A percentile compares a stretch with the other conserved stretches of the same genome.
phyloP scores from a whole-genome alignment of 805 yeast species.

The Kuraishia hungarica region DNA sequence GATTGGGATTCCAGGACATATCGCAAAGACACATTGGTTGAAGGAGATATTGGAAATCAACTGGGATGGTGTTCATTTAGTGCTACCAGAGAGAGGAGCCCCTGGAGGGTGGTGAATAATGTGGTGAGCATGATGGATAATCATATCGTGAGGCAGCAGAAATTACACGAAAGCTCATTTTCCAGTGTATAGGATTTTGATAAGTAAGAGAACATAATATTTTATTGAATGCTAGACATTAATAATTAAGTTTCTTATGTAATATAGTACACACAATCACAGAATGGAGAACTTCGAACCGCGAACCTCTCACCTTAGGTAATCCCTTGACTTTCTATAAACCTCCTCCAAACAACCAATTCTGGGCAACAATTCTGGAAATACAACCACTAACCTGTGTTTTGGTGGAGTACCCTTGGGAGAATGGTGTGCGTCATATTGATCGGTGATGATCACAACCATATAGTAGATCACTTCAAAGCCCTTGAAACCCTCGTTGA shows the following conservation, averaged over 20 bases:
- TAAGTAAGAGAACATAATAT: too few relatives aligned
- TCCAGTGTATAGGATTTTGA: too few relatives aligned
- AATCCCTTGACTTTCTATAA: constrained; percentile 15
- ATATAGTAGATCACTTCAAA: constrained; percentile 60
- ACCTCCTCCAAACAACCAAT: constrained; percentile 19
- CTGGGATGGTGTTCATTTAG: not conserved
- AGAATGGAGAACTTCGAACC: too few relatives aligned
- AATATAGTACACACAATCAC: too few relatives aligned
- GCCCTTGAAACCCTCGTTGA: constrained; percentile 70
- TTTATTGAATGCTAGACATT: too few relatives aligned
- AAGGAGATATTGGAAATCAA: not conserved
- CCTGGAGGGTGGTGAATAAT: not conserved
- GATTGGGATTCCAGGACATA: not conserved
- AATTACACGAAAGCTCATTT: not conserved
- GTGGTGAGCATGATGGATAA: not conserved
- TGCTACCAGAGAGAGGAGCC: not conserved
- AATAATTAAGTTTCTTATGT: too few relatives aligned
- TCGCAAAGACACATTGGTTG: not conserved
- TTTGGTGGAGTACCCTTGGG: not conserved
- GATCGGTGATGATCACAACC: constrained; percentile 38
- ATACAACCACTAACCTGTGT: constrained; percentile 18
- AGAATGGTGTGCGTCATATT: not conserved
- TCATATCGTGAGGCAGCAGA: not conserved
- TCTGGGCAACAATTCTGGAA: constrained; percentile 23
- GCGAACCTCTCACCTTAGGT: constrained; percentile 2